Conservation (phyloP, 2,329 filamentous ascomycete species). For the Podosphaera leucotricha region DNA sequence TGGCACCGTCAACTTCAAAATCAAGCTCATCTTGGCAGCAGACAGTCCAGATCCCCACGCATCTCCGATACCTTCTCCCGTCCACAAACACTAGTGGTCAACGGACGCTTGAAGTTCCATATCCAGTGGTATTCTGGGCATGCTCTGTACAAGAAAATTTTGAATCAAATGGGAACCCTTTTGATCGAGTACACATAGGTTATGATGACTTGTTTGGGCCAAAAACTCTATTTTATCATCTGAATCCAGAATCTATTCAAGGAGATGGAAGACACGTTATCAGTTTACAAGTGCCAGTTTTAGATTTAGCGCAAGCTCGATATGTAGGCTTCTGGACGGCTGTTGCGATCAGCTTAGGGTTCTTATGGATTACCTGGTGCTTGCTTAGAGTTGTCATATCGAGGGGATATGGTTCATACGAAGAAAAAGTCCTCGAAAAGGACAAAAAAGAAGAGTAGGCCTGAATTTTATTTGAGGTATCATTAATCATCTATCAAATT, state of each 20-base stretch:
- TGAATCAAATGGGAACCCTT: constrained; percentile 56
- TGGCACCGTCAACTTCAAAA: constrained; percentile 26
- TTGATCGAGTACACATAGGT: constrained; percentile 64
- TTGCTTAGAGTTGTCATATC: constrained; percentile 10
- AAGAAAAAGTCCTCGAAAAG: not conserved
- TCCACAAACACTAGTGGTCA: constrained; percentile 25
- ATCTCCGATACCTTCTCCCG: constrained; percentile 60
- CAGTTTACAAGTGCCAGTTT: constrained; percentile 37
- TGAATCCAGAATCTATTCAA: constrained; percentile 22
- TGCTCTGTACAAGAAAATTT: constrained; percentile 43
- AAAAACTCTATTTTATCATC: constrained; percentile 64
- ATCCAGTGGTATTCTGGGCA: constrained; percentile 77
- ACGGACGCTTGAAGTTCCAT: constrained; percentile 37
- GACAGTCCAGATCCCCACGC: constrained; percentile 54
- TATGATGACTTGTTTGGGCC: constrained; percentile 62
- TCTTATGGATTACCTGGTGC: constrained; percentile 41
- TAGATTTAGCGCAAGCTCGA: constrained; percentile 27
- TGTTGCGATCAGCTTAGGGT: constrained; percentile 34
- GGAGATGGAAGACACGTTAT: constrained; percentile 22
- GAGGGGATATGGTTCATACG: constrained; percentile 7
- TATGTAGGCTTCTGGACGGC: constrained; percentile 32
- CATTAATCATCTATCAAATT: not conserved
- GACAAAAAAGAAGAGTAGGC: constrained; percentile 8
- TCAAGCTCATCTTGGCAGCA: constrained; percentile 21
- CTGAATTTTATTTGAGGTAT: not conserved